Conservation (phyloP, 2,329 filamentous ascomycete genomes). For the Diplodia mutila region DNA sequence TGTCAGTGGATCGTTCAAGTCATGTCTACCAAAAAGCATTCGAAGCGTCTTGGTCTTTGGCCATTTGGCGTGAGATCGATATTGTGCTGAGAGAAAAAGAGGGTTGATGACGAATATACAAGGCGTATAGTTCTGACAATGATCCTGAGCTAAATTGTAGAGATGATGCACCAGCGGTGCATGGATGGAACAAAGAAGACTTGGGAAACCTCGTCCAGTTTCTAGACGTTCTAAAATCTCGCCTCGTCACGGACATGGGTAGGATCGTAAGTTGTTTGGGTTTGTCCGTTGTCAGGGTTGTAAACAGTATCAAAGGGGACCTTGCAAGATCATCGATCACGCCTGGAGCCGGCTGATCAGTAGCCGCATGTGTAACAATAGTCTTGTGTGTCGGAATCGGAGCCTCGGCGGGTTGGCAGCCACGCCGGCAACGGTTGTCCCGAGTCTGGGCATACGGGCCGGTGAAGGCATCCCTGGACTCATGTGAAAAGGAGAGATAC, state of each 20-base stretch:
- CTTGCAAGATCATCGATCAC: neutral
- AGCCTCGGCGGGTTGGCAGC: neutral
- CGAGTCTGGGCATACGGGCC: neutral
- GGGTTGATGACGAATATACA: neutral
- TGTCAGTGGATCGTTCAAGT: neutral
- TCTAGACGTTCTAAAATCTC: neutral
- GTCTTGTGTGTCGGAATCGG: neutral
- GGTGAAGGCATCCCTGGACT: neutral
- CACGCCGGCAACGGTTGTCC: neutral
- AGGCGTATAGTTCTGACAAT: neutral
- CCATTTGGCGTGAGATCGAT: no score
- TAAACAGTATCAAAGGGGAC: neutral
- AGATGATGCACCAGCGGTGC: neutral
- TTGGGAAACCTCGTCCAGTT: neutral
- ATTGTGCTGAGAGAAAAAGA: neutral
- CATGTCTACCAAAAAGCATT: neutral
- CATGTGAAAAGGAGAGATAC: neutral
- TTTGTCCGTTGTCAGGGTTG: no score
- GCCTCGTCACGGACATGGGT: neutral
- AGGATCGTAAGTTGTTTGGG: neutral
- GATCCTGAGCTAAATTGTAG: neutral
- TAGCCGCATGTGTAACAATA: neutral
- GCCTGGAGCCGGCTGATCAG: neutral
- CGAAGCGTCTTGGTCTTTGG: neutral
- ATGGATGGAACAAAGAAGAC: no score